phyloP scores from a whole-genome alignment of 2,329 filamentous ascomycete species.

The Penicillium sp. region DNA sequence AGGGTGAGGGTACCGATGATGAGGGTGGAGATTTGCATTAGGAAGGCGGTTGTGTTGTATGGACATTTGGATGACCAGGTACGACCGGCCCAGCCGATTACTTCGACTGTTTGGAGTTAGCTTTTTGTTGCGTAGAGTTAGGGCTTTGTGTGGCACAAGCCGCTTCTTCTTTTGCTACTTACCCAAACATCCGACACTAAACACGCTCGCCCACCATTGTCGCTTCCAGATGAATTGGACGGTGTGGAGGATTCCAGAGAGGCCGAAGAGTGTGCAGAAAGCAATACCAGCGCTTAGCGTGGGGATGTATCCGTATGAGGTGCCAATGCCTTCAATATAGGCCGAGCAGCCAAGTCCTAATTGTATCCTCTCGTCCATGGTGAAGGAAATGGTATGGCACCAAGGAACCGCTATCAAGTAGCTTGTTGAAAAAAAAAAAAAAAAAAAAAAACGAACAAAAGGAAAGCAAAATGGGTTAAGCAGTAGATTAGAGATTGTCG shows the following conservation, averaged over 20 bases:
- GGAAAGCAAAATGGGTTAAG: not conserved
- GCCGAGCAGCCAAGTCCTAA: constrained; percentile 27
- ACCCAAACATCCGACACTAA: constrained; percentile 39
- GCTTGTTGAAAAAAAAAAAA: not conserved
- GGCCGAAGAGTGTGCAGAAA: constrained; percentile 35
- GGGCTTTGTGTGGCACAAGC: not conserved
- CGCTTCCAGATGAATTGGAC: constrained; percentile 38
- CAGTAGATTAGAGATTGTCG: not conserved
- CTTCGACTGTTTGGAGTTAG: constrained; percentile 33
- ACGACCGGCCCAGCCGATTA: constrained; percentile 51
- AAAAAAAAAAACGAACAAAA: too few species aligned
- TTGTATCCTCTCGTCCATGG: constrained; percentile 11
- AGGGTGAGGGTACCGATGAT: constrained; percentile 28
- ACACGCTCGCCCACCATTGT: constrained; percentile 42
- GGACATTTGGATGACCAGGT: constrained; percentile 52
- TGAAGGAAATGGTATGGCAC: not conserved
- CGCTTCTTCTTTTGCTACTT: constrained; percentile 8
- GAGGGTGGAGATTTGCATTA: constrained; percentile 51
- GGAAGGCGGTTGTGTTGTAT: constrained; percentile 50
- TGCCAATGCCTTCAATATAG: constrained; percentile 25
- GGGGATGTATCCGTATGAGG: constrained; percentile 38
- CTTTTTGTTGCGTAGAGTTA: not conserved
- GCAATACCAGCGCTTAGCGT: constrained; percentile 36
- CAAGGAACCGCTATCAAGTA: not conserved
- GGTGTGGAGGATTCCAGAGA: constrained; percentile 38